Evolutionary conservation across 352 stramenopile genomes (phyloP).

Genomic region (Globisporangium cystogenes): DNA sequence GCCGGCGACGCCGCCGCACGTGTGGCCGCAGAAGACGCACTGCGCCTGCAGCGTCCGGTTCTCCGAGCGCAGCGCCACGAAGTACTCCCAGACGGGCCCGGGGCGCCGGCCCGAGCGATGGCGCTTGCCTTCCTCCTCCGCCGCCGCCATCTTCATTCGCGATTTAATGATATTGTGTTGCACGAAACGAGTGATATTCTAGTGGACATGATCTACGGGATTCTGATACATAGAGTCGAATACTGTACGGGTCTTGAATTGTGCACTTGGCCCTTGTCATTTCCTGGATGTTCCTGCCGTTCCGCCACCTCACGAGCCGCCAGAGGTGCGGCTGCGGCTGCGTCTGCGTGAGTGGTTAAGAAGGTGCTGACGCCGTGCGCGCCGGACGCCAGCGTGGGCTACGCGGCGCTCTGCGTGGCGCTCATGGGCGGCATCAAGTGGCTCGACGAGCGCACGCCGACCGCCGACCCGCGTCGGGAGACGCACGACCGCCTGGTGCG

Average conservation of each 20-base stretch:
- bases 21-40: conserved; percentile 41
- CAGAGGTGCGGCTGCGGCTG: too few species aligned
- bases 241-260: too few species aligned
- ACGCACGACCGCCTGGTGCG: conserved; percentile 40
- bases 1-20: conserved; percentile 38
- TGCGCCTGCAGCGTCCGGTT: conserved; percentile 41
- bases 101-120: conserved; percentile 22
- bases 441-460: conserved; percentile 56
- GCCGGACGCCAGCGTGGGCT: conserved; percentile 31
- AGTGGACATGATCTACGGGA: too few species aligned
- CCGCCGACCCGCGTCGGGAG: conserved; percentile 24
- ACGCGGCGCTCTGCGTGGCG: conserved; percentile 54
- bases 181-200: too few species aligned
- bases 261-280: too few species aligned
- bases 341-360: too few species aligned
- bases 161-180: too few species aligned
- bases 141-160: too few species aligned
- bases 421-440: conserved; percentile 64
- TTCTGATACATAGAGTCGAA: conserved; percentile 1
- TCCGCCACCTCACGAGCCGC: conserved; percentile 49
- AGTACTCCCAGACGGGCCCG: conserved; percentile 46
- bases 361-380: neutral
- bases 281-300: conserved; percentile 33
- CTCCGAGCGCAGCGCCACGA: conserved; percentile 31
- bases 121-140: neutral